Evolutionary conservation across 2,329 filamentous ascomycete genomes (phyloP).

Genomic region (Alternaria dauci): DNA sequence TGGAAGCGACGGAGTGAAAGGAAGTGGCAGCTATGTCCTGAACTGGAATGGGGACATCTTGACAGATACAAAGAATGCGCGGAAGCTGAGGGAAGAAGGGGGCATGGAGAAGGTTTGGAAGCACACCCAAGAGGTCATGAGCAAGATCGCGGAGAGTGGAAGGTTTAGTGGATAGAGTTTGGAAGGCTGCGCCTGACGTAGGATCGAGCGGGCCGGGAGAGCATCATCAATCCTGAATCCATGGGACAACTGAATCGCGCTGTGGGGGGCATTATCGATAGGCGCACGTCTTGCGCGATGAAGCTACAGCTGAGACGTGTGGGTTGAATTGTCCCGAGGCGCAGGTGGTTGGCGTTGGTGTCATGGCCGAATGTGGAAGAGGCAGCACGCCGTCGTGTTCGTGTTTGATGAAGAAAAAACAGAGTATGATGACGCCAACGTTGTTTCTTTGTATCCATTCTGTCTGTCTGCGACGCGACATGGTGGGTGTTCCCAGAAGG

Average conservation of each 20-base stretch:
- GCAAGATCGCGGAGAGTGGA: constrained; percentile 28
- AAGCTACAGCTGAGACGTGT: background rate
- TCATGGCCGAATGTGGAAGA: background rate
- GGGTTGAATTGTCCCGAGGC: background rate
- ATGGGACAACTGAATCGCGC: background rate
- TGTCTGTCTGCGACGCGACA: constrained; percentile 16
- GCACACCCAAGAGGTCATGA: constrained; percentile 45
- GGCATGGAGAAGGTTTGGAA: constrained; percentile 40
- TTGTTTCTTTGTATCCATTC: background rate
- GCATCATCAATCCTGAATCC: background rate
- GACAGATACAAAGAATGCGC: constrained; percentile 25
- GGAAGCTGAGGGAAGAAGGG: constrained; percentile 32
- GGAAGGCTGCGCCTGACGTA: background rate
- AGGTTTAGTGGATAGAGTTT: constrained; percentile 5
- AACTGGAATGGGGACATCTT: constrained; percentile 37
- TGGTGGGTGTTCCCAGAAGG: constrained; percentile 23
- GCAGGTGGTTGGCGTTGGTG: constrained; percentile 1
- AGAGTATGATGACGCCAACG: background rate
- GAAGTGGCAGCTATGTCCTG: constrained; percentile 39
- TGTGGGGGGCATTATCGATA: constrained; percentile 14
- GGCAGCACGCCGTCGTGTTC: background rate
- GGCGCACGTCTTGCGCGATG: constrained; percentile 6
- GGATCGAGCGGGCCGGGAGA: constrained; percentile 2
- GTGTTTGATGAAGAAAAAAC: constrained; percentile 2
- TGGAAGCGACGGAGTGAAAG: constrained; percentile 35